A percentile compares a stretch with the other conserved stretches of the same genome.
phyloP scores from a whole-genome alignment of 306 rosid genomes.

The Fragaria nilgerrensis region DNA sequence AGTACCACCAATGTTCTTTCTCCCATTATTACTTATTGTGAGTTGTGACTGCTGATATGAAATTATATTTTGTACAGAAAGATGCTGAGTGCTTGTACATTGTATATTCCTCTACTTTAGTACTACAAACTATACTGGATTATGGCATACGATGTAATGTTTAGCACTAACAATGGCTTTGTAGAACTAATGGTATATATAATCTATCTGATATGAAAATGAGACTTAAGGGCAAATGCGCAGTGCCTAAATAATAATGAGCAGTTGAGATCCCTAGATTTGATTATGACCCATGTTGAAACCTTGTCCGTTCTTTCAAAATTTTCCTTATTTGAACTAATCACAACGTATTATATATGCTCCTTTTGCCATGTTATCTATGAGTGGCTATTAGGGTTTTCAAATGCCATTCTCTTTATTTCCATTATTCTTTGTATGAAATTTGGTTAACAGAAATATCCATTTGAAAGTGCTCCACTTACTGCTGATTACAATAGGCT shows the following conservation, averaged over 20 bases:
- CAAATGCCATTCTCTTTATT: conserved; percentile 1
- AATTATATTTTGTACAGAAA: conserved; percentile 6
- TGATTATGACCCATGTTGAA: conserved; percentile 45
- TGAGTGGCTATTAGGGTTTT: conserved; percentile 22
- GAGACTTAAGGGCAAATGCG: conserved; percentile 23
- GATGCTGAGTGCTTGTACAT: conserved; percentile 56
- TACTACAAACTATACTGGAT: conserved; percentile 27
- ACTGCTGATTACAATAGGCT: conserved; percentile 11
- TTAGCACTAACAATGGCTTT: conserved; percentile 37
- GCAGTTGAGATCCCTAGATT: conserved; percentile 31
- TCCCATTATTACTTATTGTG: neutral
- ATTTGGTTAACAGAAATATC: neutral
- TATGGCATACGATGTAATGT: conserved; percentile 58
- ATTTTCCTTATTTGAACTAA: conserved; percentile 24
- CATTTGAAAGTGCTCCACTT: neutral
- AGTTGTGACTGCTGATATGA: conserved; percentile 21
- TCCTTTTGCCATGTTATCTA: conserved; percentile 26
- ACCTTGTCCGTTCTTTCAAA: conserved; percentile 47
- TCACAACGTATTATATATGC: conserved; percentile 20
- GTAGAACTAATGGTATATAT: conserved; percentile 11
- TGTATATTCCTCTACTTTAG: conserved; percentile 42
- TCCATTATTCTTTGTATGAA: conserved; percentile 24
- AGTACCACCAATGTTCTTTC: conserved; percentile 27
- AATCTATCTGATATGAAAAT: conserved; percentile 28
- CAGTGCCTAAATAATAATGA: conserved; percentile 15